Conservation (phyloP, 768 basidiomycete species). For the Melanogaster broomeanus region DNA sequence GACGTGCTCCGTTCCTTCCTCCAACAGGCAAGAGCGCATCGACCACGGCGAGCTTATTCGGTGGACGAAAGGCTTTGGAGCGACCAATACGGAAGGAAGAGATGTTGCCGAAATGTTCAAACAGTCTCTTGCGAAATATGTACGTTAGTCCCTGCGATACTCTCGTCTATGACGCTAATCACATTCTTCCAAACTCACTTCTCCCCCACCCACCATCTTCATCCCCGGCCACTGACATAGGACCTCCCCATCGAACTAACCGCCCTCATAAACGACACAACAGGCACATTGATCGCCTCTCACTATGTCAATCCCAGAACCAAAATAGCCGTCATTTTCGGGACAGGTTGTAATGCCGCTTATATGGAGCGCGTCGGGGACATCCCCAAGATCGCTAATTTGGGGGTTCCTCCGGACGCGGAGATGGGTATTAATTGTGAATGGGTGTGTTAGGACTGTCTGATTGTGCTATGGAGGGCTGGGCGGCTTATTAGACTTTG, state of each 20-base stretch:
- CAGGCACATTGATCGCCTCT: slow-evolving; percentile 95
- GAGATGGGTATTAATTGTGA: slow-evolving; percentile 98
- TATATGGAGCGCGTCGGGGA: slow-evolving; percentile 91
- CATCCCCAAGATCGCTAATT: slow-evolving; percentile 80
- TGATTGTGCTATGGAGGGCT: not conserved
- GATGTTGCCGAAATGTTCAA: slow-evolving; percentile 96
- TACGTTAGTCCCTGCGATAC: slow-evolving; percentile 38
- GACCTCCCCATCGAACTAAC: slow-evolving; percentile 81
- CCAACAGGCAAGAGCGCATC: slow-evolving; percentile 81
- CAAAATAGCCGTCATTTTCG: slow-evolving; percentile 95
- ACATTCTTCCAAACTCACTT: not conserved
- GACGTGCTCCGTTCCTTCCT: not conserved
- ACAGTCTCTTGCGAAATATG: slow-evolving; percentile 73
- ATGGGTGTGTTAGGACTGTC: slow-evolving; percentile 59
- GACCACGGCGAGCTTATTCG: slow-evolving; percentile 94
- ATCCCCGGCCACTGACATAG: slow-evolving; percentile 39
- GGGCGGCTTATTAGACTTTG: not conserved
- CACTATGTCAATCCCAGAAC: slow-evolving; percentile 91
- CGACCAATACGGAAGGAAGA: slow-evolving; percentile 84
- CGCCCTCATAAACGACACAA: slow-evolving; percentile 96
- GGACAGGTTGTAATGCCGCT: slow-evolving; percentile 97
- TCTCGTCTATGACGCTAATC: not conserved
- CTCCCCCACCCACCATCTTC: not conserved
- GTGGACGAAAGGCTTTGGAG: slow-evolving; percentile 99
- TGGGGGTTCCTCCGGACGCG: slow-evolving; percentile 64